Conservation (phyloP, 768 basidiomycete genomes). For the Leucosporidium scottii region DNA sequence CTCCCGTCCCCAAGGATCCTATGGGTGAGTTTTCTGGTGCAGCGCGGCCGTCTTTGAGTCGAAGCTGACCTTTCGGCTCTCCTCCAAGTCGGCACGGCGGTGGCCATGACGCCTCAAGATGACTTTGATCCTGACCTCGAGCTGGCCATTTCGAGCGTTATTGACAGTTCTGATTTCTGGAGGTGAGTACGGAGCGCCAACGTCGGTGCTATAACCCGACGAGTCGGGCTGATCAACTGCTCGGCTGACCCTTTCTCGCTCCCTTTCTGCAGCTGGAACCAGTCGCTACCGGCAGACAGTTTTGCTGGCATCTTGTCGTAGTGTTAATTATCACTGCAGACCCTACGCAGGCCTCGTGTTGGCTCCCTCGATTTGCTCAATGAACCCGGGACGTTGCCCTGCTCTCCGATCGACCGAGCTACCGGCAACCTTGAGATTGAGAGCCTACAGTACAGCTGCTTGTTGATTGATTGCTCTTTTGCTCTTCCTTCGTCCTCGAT, state of each 20-base stretch:
- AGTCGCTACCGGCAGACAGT: neutral
- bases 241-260: neutral
- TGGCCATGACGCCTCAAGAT: neutral
- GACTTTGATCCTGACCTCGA: neutral
- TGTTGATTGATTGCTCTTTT: too few relatives aligned
- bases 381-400: neutral
- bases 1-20: neutral
- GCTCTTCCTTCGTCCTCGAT: too few relatives aligned
- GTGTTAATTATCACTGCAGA: neutral
- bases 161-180: neutral
- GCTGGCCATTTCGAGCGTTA: conserved; percentile 1
- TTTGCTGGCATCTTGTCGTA: neutral
- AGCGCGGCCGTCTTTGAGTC: neutral
- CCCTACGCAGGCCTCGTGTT: neutral
- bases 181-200: neutral
- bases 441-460: neutral
- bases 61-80: too few relatives aligned
- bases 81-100: neutral
- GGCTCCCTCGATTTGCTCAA: neutral
- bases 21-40: neutral
- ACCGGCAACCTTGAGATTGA: neutral
- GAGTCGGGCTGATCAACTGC: neutral
- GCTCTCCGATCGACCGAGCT: neutral
- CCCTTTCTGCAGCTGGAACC: conserved; percentile 3
- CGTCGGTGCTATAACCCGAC: neutral